A percentile compares a stretch with the other conserved stretches of the same genome.
phyloP scores from a whole-genome alignment of 768 basidiomycete species.

The Amanita pallidorosea region DNA sequence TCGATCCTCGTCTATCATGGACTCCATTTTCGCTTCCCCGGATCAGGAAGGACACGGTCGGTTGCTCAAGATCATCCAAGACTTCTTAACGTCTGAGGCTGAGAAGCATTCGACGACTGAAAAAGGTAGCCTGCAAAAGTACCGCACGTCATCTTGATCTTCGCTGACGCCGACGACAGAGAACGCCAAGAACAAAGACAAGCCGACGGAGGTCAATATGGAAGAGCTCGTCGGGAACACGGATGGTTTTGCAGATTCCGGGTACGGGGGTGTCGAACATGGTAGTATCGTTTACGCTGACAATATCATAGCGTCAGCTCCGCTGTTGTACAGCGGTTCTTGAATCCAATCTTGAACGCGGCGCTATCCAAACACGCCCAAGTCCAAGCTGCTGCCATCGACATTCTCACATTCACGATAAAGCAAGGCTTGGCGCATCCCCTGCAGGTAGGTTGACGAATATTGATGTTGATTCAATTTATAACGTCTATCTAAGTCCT shows the following conservation, averaged over 20 bases:
- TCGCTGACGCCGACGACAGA: conserved; percentile 17
- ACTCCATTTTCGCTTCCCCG: conserved; percentile 68
- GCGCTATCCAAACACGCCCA: conserved; percentile 60
- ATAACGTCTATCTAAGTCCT: conserved; percentile 40
- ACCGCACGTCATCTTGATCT: background rate
- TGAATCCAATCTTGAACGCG: conserved; percentile 70
- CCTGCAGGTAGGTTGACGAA: conserved; percentile 47
- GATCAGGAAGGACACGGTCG: conserved; percentile 66
- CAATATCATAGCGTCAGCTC: conserved; percentile 67
- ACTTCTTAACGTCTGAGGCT: conserved; percentile 80
- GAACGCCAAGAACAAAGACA: conserved; percentile 31
- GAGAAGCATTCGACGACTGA: conserved; percentile 64
- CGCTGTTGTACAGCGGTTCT: conserved; percentile 88
- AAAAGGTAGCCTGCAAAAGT: conserved; percentile 34
- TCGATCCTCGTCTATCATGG: conserved; percentile 77
- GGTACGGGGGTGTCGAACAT: conserved; percentile 42
- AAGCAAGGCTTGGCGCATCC: conserved; percentile 95
- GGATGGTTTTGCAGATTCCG: conserved; percentile 92
- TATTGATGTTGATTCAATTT: background rate
- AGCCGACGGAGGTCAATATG: conserved; percentile 62
- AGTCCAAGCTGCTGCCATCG: conserved; percentile 77
- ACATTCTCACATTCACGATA: conserved; percentile 86
- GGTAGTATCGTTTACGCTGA: background rate
- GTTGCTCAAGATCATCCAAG: conserved; percentile 81
- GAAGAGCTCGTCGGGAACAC: conserved; percentile 92